Evolutionary conservation across 768 basidiomycete genomes (phyloP), one percentile per base, ranked within the genome.

Genomic region (Leccinum barrowsii): DNA sequence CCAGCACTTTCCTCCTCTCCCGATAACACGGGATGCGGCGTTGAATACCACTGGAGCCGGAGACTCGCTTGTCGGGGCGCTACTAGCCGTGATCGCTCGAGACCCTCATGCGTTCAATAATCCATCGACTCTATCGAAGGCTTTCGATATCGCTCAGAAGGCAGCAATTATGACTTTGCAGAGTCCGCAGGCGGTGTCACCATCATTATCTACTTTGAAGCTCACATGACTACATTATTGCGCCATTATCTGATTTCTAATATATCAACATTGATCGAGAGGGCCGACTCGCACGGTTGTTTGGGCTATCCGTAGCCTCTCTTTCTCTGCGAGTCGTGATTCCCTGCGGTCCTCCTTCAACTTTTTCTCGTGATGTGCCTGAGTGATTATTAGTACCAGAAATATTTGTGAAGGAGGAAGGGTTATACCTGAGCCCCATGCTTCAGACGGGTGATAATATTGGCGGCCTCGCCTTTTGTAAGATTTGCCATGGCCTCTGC

Each of bases 21-120:
- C 72, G 1, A 60, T 76, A 15, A 73, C 82, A 10, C 66, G 59
- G 4, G 68, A 70, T 15, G 65, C 70, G 24, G 65, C 77, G 10
- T 74, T 87, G 21, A 94, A 87, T 63, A 91, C 92, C 8, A 98
- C 95, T 0, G 96, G 96, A 1, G 94, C 92, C 1, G 95, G 95
- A 0, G 95, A 98, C 73, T 87, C 91, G 3, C 82, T 97, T 24
- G 94, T 91, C 1, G 95, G 94, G 6, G 84, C 88, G 1, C 67
- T 97, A 30, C 72, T 95, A n/a, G 88, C 92, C 5, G 76, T 77
- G 8, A 72, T 94, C n/a, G 73, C 77, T 12, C 70, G 77, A 6
- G 64, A 73, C 26, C 80, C 77, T 10, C 63, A 70, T 22, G 68
- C 75, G 5, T 82, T 89, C 58, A 71, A 75, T n/a, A 72, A 77